Conservation (phyloP, 2,329 filamentous ascomycete genomes). For the Chrysosporium keratinophilum region DNA sequence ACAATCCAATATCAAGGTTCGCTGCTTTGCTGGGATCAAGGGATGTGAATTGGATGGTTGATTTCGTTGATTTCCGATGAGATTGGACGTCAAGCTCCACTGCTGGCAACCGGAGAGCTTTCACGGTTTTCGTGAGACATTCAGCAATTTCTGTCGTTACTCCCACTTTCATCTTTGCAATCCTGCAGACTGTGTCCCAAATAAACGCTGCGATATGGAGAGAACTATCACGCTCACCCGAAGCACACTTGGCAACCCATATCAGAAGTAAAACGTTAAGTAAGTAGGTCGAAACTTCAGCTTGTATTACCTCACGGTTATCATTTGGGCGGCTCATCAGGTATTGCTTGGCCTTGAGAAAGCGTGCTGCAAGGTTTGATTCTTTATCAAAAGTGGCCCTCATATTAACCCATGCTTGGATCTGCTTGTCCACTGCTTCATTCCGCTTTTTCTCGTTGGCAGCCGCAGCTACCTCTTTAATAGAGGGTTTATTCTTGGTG, state of each 20-base stretch:
- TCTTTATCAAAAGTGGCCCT: constrained; percentile 37
- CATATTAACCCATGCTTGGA: constrained; percentile 20
- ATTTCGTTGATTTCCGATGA: constrained; percentile 13
- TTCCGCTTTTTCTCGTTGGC: constrained; percentile 30
- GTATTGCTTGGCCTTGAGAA: constrained; percentile 42
- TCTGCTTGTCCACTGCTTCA: constrained; percentile 15
- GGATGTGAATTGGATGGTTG: constrained; percentile 13
- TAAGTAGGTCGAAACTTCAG: constrained; percentile 34
- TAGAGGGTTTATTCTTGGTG: constrained; percentile 10
- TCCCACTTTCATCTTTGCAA: constrained; percentile 30
- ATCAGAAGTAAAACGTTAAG: constrained; percentile 20
- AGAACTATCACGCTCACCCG: constrained; percentile 14
- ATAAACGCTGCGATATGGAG: constrained; percentile 37
- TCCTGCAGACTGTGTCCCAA: constrained; percentile 36
- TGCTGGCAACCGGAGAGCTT: constrained; percentile 25
- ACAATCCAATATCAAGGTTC: constrained; percentile 29
- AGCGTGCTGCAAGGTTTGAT: constrained; percentile 35
- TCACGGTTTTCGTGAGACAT: constrained; percentile 26
- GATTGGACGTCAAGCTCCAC: constrained; percentile 14
- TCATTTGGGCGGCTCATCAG: constrained; percentile 34
- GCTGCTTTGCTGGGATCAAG: constrained; percentile 12
- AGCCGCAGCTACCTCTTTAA: constrained; percentile 13
- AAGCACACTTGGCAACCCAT: constrained; percentile 16
- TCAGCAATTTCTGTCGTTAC: constrained; percentile 35
- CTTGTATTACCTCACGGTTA: constrained; percentile 33